phyloP scores from a whole-genome alignment of 768 basidiomycete species.

The Boletus huronensis region DNA sequence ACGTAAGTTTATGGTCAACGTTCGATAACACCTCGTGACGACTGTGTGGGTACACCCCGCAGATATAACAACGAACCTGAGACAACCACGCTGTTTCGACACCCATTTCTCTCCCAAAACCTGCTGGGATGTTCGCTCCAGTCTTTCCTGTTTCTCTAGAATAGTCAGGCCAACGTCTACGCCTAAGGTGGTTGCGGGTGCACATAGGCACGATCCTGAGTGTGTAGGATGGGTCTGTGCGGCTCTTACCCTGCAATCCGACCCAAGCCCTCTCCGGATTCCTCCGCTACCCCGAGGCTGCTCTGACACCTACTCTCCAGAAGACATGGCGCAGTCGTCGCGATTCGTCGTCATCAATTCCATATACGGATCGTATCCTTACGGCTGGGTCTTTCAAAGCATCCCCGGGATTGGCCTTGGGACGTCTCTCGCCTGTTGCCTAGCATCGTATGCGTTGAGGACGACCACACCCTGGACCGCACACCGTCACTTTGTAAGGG shows the following conservation, averaged over 20 bases:
- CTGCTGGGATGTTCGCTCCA: not conserved
- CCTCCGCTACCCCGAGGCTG: not conserved
- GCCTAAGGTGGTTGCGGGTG: no score
- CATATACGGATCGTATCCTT: not conserved
- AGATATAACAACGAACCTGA: not conserved
- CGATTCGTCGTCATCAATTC: not conserved
- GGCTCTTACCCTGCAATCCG: not conserved
- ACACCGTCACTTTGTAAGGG: not conserved
- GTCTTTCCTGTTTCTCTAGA: no score
- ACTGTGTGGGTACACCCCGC: constrained; percentile 12
- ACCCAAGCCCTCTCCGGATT: not conserved
- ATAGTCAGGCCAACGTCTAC: no score
- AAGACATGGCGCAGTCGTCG: not conserved
- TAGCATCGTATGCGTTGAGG: not conserved
- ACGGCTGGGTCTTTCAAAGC: not conserved
- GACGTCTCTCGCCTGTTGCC: not conserved
- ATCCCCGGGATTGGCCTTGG: not conserved
- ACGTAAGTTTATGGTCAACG: no score
- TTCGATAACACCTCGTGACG: not conserved
- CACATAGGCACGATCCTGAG: no score
- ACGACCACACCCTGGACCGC: not conserved
- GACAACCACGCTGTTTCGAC: not conserved
- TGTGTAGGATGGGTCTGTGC: no score
- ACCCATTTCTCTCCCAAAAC: not conserved
- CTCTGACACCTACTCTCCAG: not conserved